Evolutionary conservation across 1,284 basidiomycete genomes (phyloP), one percentile per base, ranked within the genome.

Genomic region (Filobasidium uniguttulatum): DNA sequence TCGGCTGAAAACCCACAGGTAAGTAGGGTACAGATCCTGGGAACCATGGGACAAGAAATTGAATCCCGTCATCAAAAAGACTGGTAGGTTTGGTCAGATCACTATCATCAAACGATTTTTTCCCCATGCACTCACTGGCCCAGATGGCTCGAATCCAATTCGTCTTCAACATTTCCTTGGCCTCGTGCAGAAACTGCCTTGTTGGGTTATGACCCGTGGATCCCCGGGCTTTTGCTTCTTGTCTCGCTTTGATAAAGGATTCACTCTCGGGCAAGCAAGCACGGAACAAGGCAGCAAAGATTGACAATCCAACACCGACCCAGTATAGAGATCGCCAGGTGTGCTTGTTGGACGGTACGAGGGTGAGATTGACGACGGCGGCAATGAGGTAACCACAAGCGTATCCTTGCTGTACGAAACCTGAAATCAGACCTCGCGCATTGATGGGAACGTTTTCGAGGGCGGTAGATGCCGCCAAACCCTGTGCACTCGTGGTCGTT

Each of bases 21-120:
- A 89, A 3, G 82, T 86, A 20, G 87, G 85, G 71, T 53, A 56
- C 48, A 59, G 59, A 64, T 71, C 74, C 54, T 85, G 85, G 52
- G 83, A 85, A 14, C 85, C 85, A 67, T 90, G 87, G 3, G 83
- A 85, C 55, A 91, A 73, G 75, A 96, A 96, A 73, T 91, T 94
- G 77, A 94, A 89, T 6, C 83, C 82, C 77, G 63, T 51, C 55
- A 54, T 63, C 26, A 63, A 8, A 17, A 5, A 17, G 3, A 36
- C 36, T 6, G 12, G 23, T 22, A 25, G 28, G 30, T 15, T 25
- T 30, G 44, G 12, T 34, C 29, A 25, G 17, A 19, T 30, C 3
- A 67, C 66, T 3, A 68, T 69, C 72, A n/a, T n/a, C n/a, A n/a
- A n/a, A n/a, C n/a, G n/a, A n/a, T n/a, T n/a, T n/a, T n/a, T n/a